Evolutionary conservation across 257 asterid species (phyloP).

Genomic region (Solanum stenotomum): DNA sequence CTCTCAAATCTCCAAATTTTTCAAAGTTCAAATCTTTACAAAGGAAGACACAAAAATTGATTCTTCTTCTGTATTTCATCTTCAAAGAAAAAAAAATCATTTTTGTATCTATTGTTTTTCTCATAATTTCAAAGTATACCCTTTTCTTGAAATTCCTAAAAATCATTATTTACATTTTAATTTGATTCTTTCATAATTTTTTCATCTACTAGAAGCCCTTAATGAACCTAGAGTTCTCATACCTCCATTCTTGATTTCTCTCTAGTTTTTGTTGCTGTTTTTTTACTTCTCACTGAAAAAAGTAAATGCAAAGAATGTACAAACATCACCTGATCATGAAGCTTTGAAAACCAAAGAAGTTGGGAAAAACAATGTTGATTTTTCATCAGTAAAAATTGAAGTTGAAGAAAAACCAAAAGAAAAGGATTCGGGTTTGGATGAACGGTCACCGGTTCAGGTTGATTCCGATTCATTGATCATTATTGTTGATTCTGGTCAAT

Average conservation of each 20-base stretch:
- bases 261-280: not conserved
- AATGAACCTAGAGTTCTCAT: not conserved
- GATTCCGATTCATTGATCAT: not conserved
- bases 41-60: not conserved
- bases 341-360: not conserved
- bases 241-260: not conserved
- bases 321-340: not conserved
- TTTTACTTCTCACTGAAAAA: not conserved
- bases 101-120: conserved; percentile 7
- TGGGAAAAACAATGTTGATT: not conserved
- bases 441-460: not conserved
- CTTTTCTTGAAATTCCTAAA: not conserved
- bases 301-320: no score
- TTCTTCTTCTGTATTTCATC: not conserved
- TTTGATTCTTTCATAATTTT: not conserved
- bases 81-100: not conserved
- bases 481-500: not conserved
- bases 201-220: not conserved
- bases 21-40: not conserved
- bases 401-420: not conserved
- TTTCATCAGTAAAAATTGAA: not conserved
- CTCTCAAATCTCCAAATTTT: conserved; percentile 13
- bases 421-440: not conserved
- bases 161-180: conserved; percentile 5
- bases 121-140: not conserved